Percentiles rank a stretch among this genome's conserved stretches.
Evolutionary conservation across 768 basidiomycete species (phyloP).

Genomic region (Cubamyces sp.): DNA sequence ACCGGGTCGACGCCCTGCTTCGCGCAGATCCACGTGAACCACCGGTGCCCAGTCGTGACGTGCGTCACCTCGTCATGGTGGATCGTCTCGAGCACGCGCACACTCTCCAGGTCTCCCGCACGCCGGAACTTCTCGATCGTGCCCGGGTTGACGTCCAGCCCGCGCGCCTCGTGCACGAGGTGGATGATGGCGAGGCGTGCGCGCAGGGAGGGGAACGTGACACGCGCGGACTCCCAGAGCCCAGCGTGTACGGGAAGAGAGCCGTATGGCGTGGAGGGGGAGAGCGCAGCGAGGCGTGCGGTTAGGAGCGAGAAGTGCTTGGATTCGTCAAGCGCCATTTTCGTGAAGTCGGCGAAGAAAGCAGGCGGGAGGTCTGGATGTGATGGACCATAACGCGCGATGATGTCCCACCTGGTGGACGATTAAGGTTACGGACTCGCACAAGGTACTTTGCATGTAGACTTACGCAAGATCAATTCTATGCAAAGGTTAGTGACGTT

Average conservation of each 20-base stretch:
- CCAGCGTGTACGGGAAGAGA: constrained; percentile 72
- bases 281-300: constrained; percentile 61
- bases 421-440: neutral
- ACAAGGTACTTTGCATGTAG: neutral
- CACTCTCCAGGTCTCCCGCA: constrained; percentile 68
- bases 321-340: constrained; percentile 86
- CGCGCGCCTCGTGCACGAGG: constrained; percentile 83
- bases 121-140: constrained; percentile 75
- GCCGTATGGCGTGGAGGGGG: constrained; percentile 71
- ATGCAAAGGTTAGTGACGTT: neutral
- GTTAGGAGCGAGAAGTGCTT: constrained; percentile 80
- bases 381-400: constrained; percentile 70
- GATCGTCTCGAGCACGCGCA: constrained; percentile 70
- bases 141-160: constrained; percentile 81
- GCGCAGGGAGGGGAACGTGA: constrained; percentile 68
- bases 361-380: constrained; percentile 66
- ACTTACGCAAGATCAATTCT: constrained; percentile 78
- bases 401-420: constrained; percentile 75
- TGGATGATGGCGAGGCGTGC: constrained; percentile 83
- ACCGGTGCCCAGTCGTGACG: constrained; percentile 80
- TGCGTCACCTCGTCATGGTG: constrained; percentile 83
- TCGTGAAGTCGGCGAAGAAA: constrained; percentile 82
- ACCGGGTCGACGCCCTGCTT: constrained; percentile 62
- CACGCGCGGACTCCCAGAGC: constrained; percentile 77
- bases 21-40: constrained; percentile 80